These are phyloP conservation scores for Fusarium tuaranense DNA, from an alignment of 2,329 filamentous ascomycete genomes.

Conservation along the genomic window DNA sequence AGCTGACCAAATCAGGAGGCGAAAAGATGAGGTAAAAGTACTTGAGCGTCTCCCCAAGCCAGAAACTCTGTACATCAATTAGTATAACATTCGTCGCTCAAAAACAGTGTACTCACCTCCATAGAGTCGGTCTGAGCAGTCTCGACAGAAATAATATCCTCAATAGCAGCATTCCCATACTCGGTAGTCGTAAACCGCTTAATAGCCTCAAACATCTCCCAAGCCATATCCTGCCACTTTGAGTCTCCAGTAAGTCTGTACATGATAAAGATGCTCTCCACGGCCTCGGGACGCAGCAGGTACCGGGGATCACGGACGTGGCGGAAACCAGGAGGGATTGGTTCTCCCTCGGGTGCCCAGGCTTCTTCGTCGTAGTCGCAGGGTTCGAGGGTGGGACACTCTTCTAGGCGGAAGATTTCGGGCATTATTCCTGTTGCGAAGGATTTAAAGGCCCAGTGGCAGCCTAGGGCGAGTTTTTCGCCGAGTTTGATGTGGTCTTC, in stretches of 20 bases:
- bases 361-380: conserved; percentile 49
- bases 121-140: conserved; percentile 66
- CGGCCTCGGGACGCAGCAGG: conserved; percentile 63
- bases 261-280: conserved; percentile 62
- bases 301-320: conserved; percentile 64
- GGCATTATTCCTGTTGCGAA: conserved; percentile 70
- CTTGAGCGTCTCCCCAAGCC: conserved; percentile 79
- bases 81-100: background rate
- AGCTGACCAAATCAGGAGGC: conserved; percentile 69
- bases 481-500: conserved; percentile 61
- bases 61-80: conserved; percentile 68
- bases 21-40: conserved; percentile 81
- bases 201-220: conserved; percentile 64
- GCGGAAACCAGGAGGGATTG: conserved; percentile 69
- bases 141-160: conserved; percentile 53
- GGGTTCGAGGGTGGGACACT: conserved; percentile 53
- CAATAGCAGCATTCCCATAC: conserved; percentile 61
- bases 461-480: conserved; percentile 63
- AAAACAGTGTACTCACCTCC: conserved; percentile 59
- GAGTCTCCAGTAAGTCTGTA: conserved; percentile 62
- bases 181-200: conserved; percentile 58
- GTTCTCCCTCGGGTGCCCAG: conserved; percentile 42
- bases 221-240: conserved; percentile 62
- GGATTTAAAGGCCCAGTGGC: conserved; percentile 67
- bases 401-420: conserved; percentile 61